phyloP scores from a whole-genome alignment of 129 eudicot species.

The Lactuca saligna region DNA sequence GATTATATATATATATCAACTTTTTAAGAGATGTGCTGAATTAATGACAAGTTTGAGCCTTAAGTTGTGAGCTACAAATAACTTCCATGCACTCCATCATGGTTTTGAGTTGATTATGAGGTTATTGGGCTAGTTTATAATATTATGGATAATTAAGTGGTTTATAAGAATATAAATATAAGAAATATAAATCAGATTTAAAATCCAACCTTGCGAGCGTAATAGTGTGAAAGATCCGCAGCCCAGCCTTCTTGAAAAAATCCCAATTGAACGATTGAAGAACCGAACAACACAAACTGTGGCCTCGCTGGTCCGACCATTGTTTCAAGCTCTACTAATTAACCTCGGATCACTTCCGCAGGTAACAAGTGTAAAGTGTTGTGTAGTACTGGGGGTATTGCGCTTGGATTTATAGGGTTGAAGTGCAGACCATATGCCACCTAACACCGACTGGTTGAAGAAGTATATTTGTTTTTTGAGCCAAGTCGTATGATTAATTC shows the following conservation, averaged over 20 bases:
- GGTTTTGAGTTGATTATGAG: too few relatives aligned
- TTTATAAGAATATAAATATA: neutral
- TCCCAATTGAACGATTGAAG: conserved; percentile 58
- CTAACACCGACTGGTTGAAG: too few relatives aligned
- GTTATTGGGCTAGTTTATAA: too few relatives aligned
- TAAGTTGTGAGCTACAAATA: too few relatives aligned
- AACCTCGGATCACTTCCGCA: too few relatives aligned
- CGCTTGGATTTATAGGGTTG: neutral
- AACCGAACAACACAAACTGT: conserved; percentile 59
- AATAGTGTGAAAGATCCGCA: conserved; percentile 50
- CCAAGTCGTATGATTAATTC: too few relatives aligned
- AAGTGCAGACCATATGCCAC: neutral
- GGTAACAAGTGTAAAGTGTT: neutral
- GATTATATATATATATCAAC: too few relatives aligned
- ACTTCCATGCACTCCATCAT: too few relatives aligned
- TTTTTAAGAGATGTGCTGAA: too few relatives aligned
- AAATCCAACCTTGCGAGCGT: conserved; percentile 37
- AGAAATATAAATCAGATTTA: neutral
- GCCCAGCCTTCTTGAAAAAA: conserved; percentile 55
- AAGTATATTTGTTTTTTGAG: too few relatives aligned
- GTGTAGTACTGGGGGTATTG: neutral
- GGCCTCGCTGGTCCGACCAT: conserved; percentile 64
- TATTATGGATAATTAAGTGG: neutral
- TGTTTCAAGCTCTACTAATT: neutral
- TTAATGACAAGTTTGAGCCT: too few relatives aligned